Evolutionary conservation across 208 protist genomes (phyloP).

Genomic region (Spongospora subterranea): DNA sequence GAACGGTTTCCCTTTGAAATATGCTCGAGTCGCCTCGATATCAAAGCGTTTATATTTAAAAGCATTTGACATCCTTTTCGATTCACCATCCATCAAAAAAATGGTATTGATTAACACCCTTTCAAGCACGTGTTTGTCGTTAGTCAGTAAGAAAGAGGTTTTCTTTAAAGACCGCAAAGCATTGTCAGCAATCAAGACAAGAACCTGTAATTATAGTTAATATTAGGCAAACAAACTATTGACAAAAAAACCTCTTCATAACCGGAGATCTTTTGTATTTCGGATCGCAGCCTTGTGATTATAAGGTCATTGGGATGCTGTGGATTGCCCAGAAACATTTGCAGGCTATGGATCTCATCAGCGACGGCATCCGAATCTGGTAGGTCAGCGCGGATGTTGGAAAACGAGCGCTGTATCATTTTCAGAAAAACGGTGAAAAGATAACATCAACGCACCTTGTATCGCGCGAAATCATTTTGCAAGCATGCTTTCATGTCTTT

Average conservation of each 20-base stretch:
- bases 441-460: conserved; percentile 50
- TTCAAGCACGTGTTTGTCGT: conserved; percentile 57
- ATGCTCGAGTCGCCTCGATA: conserved; percentile 4
- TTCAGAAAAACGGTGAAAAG: not conserved
- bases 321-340: conserved; percentile 59
- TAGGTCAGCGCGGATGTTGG: conserved; percentile 14
- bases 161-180: conserved; percentile 32
- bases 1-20: conserved; percentile 1
- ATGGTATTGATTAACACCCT: conserved; percentile 59
- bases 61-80: conserved; percentile 8
- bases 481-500: conserved; percentile 65
- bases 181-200: conserved; percentile 50
- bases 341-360: conserved; percentile 59
- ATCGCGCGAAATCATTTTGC: conserved; percentile 64
- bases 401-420: conserved; percentile 50
- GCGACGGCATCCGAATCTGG: conserved; percentile 47
- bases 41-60: conserved; percentile 23
- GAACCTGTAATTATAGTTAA: not conserved
- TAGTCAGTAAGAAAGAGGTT: not conserved
- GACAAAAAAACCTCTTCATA: not conserved
- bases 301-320: conserved; percentile 60
- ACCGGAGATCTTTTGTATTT: conserved; percentile 59
- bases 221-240: not conserved
- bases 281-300: not conserved
- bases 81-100: conserved; percentile 60